phyloP scores from a whole-genome alignment of 2,329 filamentous ascomycete genomes.

The Nemania abortiva region DNA sequence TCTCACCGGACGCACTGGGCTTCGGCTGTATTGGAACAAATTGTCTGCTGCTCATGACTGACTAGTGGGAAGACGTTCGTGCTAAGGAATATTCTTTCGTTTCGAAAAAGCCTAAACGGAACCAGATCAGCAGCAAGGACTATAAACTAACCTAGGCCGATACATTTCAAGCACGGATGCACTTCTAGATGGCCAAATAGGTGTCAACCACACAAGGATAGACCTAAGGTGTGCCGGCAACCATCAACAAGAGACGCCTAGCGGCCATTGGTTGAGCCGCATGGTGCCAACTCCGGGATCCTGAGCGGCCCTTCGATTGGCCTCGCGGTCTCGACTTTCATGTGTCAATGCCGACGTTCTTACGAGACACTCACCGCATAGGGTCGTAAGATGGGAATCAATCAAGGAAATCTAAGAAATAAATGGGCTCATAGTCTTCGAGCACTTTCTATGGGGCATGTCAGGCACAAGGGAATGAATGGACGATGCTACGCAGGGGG shows the following conservation, averaged over 20 bases:
- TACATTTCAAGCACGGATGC: background rate
- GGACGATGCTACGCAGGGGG: too few relatives aligned
- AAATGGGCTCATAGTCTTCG: background rate
- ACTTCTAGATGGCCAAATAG: too few relatives aligned
- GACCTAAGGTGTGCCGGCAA: background rate
- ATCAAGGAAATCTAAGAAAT: background rate
- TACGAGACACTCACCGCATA: constrained; percentile 13
- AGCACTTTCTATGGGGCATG: background rate
- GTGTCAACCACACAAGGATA: too few relatives aligned
- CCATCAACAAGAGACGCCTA: background rate
- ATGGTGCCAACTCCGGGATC: background rate
- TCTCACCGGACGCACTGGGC: background rate
- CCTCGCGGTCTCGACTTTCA: background rate
- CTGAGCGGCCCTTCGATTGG: constrained; percentile 14
- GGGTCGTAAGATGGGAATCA: constrained; percentile 1
- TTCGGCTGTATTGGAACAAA: constrained; percentile 28
- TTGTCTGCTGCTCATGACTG: constrained; percentile 21
- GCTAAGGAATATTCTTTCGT: background rate
- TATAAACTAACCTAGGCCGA: background rate
- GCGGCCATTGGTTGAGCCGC: constrained; percentile 8
- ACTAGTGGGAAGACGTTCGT: background rate
- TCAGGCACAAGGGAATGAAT: too few relatives aligned
- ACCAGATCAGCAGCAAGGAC: background rate
- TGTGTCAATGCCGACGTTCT: constrained; percentile 8
- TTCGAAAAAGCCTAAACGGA: background rate